phyloP scores from a whole-genome alignment of 768 basidiomycete genomes.

The Lentinus tigrinus region DNA sequence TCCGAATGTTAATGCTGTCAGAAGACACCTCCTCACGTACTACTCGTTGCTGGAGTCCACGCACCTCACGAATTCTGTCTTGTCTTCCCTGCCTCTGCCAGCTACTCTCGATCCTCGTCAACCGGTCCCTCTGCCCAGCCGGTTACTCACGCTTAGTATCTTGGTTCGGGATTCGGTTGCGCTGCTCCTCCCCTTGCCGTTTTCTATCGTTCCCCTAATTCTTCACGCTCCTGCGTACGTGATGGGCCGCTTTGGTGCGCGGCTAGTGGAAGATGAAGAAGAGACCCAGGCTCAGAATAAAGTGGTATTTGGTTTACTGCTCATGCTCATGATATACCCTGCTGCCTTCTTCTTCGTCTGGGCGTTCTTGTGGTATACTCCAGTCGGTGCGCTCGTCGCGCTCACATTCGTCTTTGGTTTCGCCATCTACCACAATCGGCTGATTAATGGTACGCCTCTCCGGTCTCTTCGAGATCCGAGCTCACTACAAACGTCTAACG shows the following conservation, averaged over 20 bases:
- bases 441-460: conserved; percentile 75
- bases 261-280: conserved; percentile 80
- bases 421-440: conserved; percentile 78
- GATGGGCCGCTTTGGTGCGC: conserved; percentile 73
- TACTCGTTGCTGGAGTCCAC: conserved; percentile 83
- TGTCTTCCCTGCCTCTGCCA: conserved; percentile 84
- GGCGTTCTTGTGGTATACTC: conserved; percentile 77
- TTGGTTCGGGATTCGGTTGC: conserved; percentile 78
- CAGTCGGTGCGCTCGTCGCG: conserved; percentile 71
- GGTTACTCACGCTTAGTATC: conserved; percentile 74
- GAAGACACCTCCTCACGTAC: conserved; percentile 77
- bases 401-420: conserved; percentile 70
- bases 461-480: conserved; percentile 1
- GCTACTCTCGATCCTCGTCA: conserved; percentile 76
- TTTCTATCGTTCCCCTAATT: conserved; percentile 85
- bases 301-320: conserved; percentile 81
- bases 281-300: conserved; percentile 98
- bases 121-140: conserved; percentile 73
- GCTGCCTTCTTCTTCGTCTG: conserved; percentile 83
- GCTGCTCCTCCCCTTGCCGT: conserved; percentile 73
- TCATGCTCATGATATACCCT: conserved; percentile 78
- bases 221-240: conserved; percentile 84
- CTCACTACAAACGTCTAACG: conserved; percentile 2
- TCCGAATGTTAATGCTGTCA: conserved; percentile 58
- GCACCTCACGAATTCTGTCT: conserved; percentile 79